Conservation (phyloP, 805 yeast species). For the Starmerella stigmatis region DNA sequence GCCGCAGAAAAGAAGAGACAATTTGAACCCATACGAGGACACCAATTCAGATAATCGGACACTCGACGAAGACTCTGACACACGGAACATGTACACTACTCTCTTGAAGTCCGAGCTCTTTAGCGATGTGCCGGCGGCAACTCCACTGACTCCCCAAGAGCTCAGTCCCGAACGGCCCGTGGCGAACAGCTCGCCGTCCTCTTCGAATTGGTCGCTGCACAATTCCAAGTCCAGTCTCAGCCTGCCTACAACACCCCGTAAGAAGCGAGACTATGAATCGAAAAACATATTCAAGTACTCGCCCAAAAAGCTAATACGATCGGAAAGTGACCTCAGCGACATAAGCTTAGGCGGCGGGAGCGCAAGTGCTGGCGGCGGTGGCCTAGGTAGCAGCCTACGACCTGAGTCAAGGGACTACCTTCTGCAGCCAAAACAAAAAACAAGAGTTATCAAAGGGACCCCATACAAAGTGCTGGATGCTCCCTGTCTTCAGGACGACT, state of each 20-base stretch:
- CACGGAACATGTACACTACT: conserved; percentile 75
- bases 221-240: conserved; percentile 13
- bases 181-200: background rate
- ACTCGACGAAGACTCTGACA: conserved; percentile 49
- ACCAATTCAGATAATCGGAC: conserved; percentile 11
- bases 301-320: conserved; percentile 13
- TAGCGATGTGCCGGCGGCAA: conserved; percentile 36
- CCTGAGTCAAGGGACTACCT: conserved; percentile 74
- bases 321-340: conserved; percentile 19
- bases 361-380: conserved; percentile 47
- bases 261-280: conserved; percentile 26
- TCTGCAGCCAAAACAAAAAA: conserved; percentile 70
- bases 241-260: conserved; percentile 23
- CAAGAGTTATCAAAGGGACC: conserved; percentile 67
- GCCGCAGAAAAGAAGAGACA: conserved; percentile 22
- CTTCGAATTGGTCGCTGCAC: background rate
- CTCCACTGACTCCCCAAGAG: conserved; percentile 9
- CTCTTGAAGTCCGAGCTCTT: conserved; percentile 81
- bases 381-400: conserved; percentile 60
- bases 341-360: conserved; percentile 16
- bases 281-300: conserved; percentile 34
- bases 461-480: conserved; percentile 94
- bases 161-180: conserved; percentile 1
- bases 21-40: background rate
- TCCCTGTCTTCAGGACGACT: conserved; percentile 88